Base-by-base conservation (phyloP, 164 flowering plant genomes). In the Umbellularia californica region DNA sequence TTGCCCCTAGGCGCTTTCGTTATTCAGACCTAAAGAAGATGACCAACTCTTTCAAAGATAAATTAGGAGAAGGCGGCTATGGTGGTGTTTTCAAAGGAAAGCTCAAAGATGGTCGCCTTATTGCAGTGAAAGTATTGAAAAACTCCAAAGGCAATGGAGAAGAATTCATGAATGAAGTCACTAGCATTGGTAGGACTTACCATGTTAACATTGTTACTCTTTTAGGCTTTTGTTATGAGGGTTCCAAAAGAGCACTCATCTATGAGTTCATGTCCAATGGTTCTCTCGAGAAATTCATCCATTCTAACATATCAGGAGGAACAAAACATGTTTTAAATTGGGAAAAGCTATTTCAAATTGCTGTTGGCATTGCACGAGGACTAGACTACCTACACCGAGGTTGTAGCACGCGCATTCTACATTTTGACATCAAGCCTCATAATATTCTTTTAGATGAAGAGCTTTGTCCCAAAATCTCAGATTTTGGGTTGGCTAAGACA, bases 261-360 rank as follows among this genome's bases (percentile, higher is more conserved):
- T 83, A 83, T 33, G 86, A 85, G 68, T 85, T 79, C 72, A 79
- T 85, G 83, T 68, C 83, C 4, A 82, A 85, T 71, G 84, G 86
- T 65, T 85, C 86, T 51, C 80, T 85, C 14, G 86, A 84, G 24
- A 86, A 81, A 72, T 82, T 76, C 79, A 84, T 86, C 58, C 76
- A 47, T 52, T 47, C 72, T 30, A 71, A 65, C 10, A 73, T 69
- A 20, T n/a, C 66, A 22, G 35, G 68, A 22, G 12, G 3, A 10
- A 1, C 5, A 13, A 20, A 51, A 3, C 52, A 3, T 47, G 9
- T 58, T 14, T 28, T 72, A 3, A n/a, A 69, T 3, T 64, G 75
- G 69, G 69, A 65, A 23, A 72, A 63, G 11, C 50, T 58, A 13
- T 25, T 15, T 58, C 25, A 58, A 28, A 72, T 72, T 72, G 74